Base-by-base conservation (phyloP, 306 rosid species). In the Abrus precatorius region DNA sequence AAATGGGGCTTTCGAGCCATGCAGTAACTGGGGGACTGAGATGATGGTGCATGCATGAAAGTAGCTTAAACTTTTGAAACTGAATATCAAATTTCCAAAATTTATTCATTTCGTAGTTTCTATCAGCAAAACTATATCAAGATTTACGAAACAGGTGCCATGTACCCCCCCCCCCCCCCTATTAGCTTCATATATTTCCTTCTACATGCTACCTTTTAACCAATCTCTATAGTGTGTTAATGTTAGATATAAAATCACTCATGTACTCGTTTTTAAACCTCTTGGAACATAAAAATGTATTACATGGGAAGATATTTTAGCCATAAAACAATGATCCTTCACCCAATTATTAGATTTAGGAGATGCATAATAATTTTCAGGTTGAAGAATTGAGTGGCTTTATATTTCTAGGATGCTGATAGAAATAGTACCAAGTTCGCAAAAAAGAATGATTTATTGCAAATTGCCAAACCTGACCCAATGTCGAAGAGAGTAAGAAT, bases 361-460 rank as follows among this genome's bases (percentile, higher is more conserved):
- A 62, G 36, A 72, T 76, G 14, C 14, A 9, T 72, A 8, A 57
- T 45, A 49, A 53, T 54, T 70, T 54, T 62, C 29, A 5, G n/a
- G 63, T 29, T 70, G 52, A 76, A 34, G 27, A 71, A 63, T 47
- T 11, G 38, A 63, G 1, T 36, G 60, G 40, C 11, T 3, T 27
- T 72, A 9, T 57, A 50, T 40, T 63, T 20, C 20, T 20, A 20
- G 20, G 20, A 20, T 20, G 20, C 20, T 20, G 20, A 20, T 20
- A 20, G 20, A 20, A 20, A 20, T 20, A 20, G 20, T 20, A 20
- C 20, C 20, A 20, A 20, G 20, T 20, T 20, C 20, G 0, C 0
- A 20, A 20, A 20, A 20, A 20, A 20, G 20, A 9, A 27, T 28
- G 47, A 33, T 7, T 14, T 50, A 11, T 20, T 20, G 20, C 20